These are phyloP conservation scores for Solanum neorickii DNA, from an alignment of 257 asterid genomes.

Conservation along the genomic window DNA sequence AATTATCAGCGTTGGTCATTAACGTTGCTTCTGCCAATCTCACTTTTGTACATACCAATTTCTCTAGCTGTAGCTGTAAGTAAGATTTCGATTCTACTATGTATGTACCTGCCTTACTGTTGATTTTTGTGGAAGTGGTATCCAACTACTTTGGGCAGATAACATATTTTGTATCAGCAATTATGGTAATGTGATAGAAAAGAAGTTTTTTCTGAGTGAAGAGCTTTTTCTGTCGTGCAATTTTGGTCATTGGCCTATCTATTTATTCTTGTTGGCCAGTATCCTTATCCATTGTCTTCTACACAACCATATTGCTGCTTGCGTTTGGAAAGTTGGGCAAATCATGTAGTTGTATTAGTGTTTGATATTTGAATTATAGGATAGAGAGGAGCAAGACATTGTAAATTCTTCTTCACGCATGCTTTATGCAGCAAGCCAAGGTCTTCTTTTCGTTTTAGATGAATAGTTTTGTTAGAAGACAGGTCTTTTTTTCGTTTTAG, in stretches of 20 bases:
- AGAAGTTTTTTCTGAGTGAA: not conserved
- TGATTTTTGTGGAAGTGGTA: not conserved
- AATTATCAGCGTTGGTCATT: slow-evolving; percentile 7
- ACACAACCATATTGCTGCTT: not conserved
- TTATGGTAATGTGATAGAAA: not conserved
- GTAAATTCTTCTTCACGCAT: not conserved
- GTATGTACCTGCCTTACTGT: not conserved
- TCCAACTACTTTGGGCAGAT: not conserved
- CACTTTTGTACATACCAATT: slow-evolving; percentile 19
- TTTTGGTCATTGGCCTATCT: not conserved
- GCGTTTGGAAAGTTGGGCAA: not conserved
- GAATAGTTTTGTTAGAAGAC: not conserved
- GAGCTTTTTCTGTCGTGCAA: not conserved
- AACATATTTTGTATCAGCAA: not conserved
- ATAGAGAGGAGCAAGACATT: not conserved
- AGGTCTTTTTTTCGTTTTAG: no score
- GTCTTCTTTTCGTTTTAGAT: not conserved
- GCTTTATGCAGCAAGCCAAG: not conserved
- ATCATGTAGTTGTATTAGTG: not conserved
- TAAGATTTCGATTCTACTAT: not conserved
- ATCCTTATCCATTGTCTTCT: not conserved
- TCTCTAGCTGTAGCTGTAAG: slow-evolving; percentile 6
- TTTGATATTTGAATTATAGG: not conserved
- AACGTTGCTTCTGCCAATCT: slow-evolving; percentile 6
- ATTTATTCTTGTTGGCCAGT: not conserved